These are phyloP conservation scores for Musa beccarii DNA, from an alignment of 176 grass and related monocot species.

Conservation along the genomic window DNA sequence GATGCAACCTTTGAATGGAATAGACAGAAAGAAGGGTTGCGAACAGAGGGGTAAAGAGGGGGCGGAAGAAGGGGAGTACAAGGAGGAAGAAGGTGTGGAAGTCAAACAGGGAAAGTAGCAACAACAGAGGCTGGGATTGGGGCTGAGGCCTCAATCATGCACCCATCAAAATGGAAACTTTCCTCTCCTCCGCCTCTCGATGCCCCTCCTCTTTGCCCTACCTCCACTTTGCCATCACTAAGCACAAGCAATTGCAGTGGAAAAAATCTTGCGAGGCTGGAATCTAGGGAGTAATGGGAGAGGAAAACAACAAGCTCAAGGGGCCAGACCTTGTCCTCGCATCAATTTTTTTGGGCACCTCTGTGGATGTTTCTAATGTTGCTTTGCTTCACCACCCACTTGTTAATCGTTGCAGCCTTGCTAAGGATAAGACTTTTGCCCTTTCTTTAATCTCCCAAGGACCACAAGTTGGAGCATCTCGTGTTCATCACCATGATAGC, in stretches of 20 bases:
- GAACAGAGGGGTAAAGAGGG: neutral
- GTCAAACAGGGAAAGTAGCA: neutral
- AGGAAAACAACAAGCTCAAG: no score
- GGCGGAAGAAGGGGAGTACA: neutral
- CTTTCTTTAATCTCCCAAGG: no score
- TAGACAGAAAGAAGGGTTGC: neutral
- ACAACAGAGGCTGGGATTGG: neutral
- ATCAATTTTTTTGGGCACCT: no score
- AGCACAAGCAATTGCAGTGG: neutral
- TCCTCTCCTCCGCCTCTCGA: neutral
- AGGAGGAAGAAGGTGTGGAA: neutral
- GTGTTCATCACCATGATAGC: no score
- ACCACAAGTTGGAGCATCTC: no score
- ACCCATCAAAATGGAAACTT: conserved; percentile 5
- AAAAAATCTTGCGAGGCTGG: no score
- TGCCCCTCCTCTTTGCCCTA: neutral
- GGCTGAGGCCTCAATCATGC: neutral
- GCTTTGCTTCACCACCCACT: no score
- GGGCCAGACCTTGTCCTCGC: no score
- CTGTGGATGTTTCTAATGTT: no score
- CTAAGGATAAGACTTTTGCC: no score
- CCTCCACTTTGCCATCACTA: neutral
- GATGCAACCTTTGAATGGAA: neutral
- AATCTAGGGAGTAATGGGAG: no score
- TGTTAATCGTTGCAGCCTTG: no score